Conservation (phyloP, 1,139 yeast species). For the Nakaseomyces nivariensis region DNA sequence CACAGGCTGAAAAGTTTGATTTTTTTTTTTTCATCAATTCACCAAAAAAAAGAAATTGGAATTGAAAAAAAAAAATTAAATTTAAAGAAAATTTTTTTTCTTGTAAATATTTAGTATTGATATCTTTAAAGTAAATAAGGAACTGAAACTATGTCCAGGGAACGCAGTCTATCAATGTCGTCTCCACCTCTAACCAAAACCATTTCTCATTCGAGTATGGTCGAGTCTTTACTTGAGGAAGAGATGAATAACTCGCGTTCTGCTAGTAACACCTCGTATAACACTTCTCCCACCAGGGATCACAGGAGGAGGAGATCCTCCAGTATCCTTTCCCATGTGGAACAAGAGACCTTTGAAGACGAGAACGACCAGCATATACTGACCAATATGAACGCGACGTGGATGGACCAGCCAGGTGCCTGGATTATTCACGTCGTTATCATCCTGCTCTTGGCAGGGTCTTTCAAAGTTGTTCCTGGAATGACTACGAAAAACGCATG, state of each 20-base stretch:
- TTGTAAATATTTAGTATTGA: too few relatives aligned
- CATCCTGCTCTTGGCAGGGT: constrained; percentile 59
- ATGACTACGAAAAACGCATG: constrained; percentile 48
- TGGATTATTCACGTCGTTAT: constrained; percentile 89
- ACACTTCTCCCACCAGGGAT: constrained; percentile 24
- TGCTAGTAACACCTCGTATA: neutral
- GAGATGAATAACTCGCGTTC: neutral
- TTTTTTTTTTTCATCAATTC: too few relatives aligned
- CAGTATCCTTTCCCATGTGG: constrained; percentile 73
- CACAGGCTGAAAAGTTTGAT: too few relatives aligned
- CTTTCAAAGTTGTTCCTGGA: constrained; percentile 69
- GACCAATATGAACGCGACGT: constrained; percentile 85
- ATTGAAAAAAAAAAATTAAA: too few relatives aligned
- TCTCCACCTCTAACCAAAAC: constrained; percentile 1
- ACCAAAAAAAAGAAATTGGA: too few relatives aligned
- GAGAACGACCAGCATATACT: constrained; percentile 83
- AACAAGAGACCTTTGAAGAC: constrained; percentile 86
- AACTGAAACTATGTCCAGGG: neutral
- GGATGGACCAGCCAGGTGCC: constrained; percentile 95
- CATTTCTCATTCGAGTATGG: constrained; percentile 1
- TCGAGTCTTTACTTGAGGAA: neutral
- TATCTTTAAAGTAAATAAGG: too few relatives aligned
- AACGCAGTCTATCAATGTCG: neutral
- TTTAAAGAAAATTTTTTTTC: too few relatives aligned
- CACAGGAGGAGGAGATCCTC: constrained; percentile 48